These are phyloP conservation scores for Entomortierella lignicola DNA, from an alignment of 192 early-diverging fungal species.

Conservation along the genomic window DNA sequence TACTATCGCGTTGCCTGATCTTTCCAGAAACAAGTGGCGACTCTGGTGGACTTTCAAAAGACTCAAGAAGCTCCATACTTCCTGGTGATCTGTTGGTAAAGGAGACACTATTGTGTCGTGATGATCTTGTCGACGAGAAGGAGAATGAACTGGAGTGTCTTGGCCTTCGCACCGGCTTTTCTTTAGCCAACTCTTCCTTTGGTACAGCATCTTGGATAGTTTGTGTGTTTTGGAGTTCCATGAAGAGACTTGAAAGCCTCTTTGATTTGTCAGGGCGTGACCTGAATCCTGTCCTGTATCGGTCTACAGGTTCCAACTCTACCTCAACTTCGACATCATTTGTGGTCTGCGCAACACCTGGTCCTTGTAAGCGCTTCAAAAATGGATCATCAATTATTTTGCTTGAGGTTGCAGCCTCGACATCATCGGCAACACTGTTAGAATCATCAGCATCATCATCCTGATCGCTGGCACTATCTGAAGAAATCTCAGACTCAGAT, in stretches of 20 bases:
- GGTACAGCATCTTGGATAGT: constrained; percentile 3
- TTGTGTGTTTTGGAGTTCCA: constrained; percentile 49
- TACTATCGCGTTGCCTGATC: constrained; percentile 16
- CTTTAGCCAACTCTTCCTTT: neutral
- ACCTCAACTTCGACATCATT: constrained; percentile 14
- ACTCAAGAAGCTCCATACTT: neutral
- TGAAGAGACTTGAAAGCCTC: constrained; percentile 37
- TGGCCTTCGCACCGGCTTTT: constrained; percentile 8
- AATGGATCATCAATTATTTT: constrained; percentile 10
- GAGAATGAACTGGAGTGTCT: constrained; percentile 16
- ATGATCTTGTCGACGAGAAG: constrained; percentile 7
- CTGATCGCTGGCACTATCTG: constrained; percentile 4
- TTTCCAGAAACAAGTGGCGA: neutral
- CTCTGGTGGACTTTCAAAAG: neutral
- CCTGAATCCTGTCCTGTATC: constrained; percentile 13
- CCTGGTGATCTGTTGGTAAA: neutral
- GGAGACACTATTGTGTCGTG: constrained; percentile 12
- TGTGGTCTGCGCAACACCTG: neutral
- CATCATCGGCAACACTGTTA: neutral
- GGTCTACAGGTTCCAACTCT: constrained; percentile 6
- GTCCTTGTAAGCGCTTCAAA: constrained; percentile 11
- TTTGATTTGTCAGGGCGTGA: constrained; percentile 16
- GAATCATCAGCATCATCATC: constrained; percentile 5
- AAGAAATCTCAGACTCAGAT: constrained; percentile 27
- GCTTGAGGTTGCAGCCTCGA: neutral